phyloP scores from a whole-genome alignment of 2,329 filamentous ascomycete species.

The Pseudogymnoascus sp. region DNA sequence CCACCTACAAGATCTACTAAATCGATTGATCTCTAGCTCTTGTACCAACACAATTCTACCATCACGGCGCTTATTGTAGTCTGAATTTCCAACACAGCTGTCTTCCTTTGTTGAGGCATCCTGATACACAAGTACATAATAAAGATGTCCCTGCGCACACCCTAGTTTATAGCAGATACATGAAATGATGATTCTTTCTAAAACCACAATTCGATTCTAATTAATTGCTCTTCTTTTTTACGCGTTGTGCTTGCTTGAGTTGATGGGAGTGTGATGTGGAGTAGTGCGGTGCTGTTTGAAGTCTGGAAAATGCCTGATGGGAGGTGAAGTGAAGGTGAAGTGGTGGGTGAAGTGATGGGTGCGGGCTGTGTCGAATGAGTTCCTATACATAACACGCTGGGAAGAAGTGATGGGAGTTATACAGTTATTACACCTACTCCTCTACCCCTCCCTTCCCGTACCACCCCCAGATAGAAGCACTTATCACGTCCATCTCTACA shows the following conservation, averaged over 20 bases:
- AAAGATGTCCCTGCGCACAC: not conserved
- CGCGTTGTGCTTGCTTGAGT: not conserved
- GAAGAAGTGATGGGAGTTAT: not conserved
- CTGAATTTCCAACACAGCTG: not conserved
- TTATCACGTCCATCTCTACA: too few species aligned
- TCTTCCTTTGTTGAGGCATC: not conserved
- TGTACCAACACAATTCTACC: not conserved
- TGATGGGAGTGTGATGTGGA: not conserved
- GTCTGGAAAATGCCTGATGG: too few species aligned
- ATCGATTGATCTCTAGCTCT: not conserved
- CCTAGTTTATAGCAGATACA: not conserved
- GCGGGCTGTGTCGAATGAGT: not conserved
- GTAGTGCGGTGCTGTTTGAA: not conserved
- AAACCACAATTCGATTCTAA: not conserved
- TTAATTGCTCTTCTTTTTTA: not conserved
- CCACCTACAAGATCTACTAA: slow-evolving; percentile 3
- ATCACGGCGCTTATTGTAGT: not conserved
- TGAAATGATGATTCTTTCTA: not conserved
- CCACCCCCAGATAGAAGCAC: too few species aligned
- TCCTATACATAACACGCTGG: not conserved
- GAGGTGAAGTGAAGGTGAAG: not conserved
- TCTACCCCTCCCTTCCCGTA: not conserved
- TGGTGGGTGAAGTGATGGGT: not conserved
- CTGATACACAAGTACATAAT: not conserved
- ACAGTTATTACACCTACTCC: not conserved